Conservation (phyloP, 352 stramenopile genomes). For the Paralagenidium karlingii region DNA sequence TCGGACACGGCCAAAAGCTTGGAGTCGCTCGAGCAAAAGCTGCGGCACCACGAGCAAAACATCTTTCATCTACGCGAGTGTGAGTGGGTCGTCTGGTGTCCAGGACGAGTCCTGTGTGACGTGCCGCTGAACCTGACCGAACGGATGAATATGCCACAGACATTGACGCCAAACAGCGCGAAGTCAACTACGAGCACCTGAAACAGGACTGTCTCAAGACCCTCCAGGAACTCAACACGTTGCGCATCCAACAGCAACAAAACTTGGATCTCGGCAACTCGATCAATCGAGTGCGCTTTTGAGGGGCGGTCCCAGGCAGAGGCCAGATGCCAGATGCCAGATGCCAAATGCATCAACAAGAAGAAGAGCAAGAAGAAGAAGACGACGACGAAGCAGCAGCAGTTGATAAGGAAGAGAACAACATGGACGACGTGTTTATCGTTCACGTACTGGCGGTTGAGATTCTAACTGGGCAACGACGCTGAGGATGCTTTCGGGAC, state of each 20-base stretch:
- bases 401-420: too few species aligned
- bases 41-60: conserved; percentile 86
- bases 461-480: conserved; percentile 52
- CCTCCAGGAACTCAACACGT: conserved; percentile 60
- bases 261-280: too few species aligned
- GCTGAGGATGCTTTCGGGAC: conserved; percentile 84
- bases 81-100: conserved; percentile 2
- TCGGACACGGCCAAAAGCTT: conserved; percentile 75
- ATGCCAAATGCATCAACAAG: too few species aligned
- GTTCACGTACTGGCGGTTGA: too few species aligned
- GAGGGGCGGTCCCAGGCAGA: too few species aligned
- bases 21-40: conserved; percentile 80
- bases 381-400: too few species aligned
- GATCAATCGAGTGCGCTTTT: too few species aligned
- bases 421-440: too few species aligned
- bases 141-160: conserved; percentile 6
- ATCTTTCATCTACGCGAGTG: conserved; percentile 87
- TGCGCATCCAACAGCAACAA: conserved; percentile 38
- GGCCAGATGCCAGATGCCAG: too few species aligned
- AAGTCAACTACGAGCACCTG: conserved; percentile 83
- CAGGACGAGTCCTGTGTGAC: background rate
- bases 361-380: too few species aligned
- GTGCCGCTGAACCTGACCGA: background rate
- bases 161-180: conserved; percentile 76
- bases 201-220: conserved; percentile 72